These are phyloP conservation scores for Coemansia javaensis DNA, from an alignment of 192 early-diverging fungal species.

Conservation along the genomic window DNA sequence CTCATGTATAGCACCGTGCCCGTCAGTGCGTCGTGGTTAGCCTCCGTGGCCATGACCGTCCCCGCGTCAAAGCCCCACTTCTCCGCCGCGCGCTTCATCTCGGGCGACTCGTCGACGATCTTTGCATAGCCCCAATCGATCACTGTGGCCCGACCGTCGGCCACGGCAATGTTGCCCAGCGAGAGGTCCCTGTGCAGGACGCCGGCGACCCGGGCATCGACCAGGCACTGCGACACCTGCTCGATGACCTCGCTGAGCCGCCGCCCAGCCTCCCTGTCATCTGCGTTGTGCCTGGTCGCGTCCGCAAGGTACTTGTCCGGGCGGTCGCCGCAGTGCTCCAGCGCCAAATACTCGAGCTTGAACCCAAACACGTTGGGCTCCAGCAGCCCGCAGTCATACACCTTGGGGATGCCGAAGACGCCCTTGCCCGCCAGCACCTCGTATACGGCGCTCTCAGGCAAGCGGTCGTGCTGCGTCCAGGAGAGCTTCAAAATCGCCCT, in stretches of 20 bases:
- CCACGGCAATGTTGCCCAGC: too few species aligned
- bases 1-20: too few species aligned
- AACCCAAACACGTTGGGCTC: conserved; percentile 3
- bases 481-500: background rate
- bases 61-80: too few species aligned
- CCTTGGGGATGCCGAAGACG: background rate
- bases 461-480: background rate
- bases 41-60: too few species aligned
- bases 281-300: background rate
- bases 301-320: background rate
- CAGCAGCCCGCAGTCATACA: background rate
- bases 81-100: too few species aligned
- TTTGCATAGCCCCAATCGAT: too few species aligned
- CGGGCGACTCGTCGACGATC: too few species aligned
- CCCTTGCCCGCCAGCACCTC: background rate
- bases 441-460: conserved; percentile 15
- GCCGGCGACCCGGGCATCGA: background rate
- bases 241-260: background rate
- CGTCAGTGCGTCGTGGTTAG: too few species aligned
- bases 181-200: background rate
- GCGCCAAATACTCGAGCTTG: conserved; percentile 4
- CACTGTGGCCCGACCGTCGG: too few species aligned
- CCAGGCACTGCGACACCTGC: background rate
- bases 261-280: background rate
- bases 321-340: conserved; percentile 6